Percentiles rank a stretch among this genome's conserved stretches.
These are phyloP conservation scores for Capsicum pubescens DNA, from an alignment of 257 asterid genomes.

Conservation along the genomic window DNA sequence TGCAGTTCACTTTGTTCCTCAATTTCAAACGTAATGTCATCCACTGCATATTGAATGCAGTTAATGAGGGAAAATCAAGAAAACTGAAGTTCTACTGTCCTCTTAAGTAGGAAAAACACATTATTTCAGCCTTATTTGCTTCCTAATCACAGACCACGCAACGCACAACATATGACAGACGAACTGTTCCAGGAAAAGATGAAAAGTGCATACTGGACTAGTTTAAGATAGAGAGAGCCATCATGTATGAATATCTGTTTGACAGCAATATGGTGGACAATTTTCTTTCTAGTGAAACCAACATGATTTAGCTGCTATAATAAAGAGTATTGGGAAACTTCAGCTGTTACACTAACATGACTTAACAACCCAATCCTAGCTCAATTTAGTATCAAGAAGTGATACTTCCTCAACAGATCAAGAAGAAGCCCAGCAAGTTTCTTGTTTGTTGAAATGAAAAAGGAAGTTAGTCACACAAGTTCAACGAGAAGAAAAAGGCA, in stretches of 20 bases:
- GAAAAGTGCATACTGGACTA: not conserved
- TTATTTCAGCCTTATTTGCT: slow-evolving; percentile 18
- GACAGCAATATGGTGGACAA: not conserved
- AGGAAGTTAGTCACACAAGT: not conserved
- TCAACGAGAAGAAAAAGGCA: slow-evolving; percentile 31
- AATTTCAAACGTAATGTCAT: not conserved
- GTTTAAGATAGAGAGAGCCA: slow-evolving; percentile 15
- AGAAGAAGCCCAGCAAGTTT: not conserved
- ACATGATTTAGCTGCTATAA: not conserved
- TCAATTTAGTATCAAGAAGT: not conserved
- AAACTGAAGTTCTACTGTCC: not conserved
- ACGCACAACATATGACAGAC: not conserved
- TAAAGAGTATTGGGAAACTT: not conserved
- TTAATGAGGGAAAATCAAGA: slow-evolving; percentile 19
- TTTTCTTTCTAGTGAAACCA: not conserved
- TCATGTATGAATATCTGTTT: not conserved
- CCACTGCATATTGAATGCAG: not conserved
- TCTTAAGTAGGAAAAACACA: not conserved
- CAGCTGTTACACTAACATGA: not conserved
- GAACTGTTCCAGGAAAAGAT: not conserved
- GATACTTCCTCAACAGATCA: slow-evolving; percentile 3
- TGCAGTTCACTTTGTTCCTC: slow-evolving; percentile 21
- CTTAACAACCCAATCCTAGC: not conserved
- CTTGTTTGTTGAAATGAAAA: not conserved
- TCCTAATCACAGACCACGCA: not conserved